Percentiles rank a stretch among this genome's conserved stretches.
phyloP scores from a whole-genome alignment of 2,329 filamentous ascomycete species.

The Epichloe elymi region DNA sequence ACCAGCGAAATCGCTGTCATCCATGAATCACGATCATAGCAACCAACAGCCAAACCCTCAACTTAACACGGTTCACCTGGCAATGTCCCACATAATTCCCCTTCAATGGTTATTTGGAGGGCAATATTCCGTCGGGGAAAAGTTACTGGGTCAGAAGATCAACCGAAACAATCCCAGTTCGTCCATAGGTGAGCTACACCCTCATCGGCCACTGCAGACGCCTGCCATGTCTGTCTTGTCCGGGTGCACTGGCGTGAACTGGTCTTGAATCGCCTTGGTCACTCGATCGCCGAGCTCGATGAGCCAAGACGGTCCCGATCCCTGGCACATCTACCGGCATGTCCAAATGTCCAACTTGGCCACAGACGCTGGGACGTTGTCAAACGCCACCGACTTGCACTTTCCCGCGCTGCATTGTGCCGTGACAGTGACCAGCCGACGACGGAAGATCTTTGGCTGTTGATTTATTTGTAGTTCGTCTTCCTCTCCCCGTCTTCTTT shows the following conservation, averaged over 20 bases:
- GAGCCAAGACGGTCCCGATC: conserved; percentile 24
- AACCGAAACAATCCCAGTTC: too few relatives aligned
- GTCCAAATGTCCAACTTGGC: conserved; percentile 27
- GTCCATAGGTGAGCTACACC: too few relatives aligned
- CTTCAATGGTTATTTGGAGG: too few relatives aligned
- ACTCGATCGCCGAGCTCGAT: conserved; percentile 29
- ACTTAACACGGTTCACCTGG: too few relatives aligned
- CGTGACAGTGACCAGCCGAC: conserved; percentile 23
- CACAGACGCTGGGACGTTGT: conserved; percentile 32
- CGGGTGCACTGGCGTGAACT: conserved; percentile 26
- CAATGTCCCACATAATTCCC: too few relatives aligned
- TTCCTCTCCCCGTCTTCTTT: neutral
- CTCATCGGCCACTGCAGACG: conserved; percentile 13
- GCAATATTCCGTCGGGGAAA: too few relatives aligned
- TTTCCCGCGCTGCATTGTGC: conserved; percentile 29
- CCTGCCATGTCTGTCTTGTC: conserved; percentile 28
- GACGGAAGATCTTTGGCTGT: conserved; percentile 13
- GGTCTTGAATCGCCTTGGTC: conserved; percentile 23
- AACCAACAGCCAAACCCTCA: too few relatives aligned
- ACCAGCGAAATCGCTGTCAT: too few relatives aligned
- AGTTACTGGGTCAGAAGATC: neutral
- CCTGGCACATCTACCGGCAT: conserved; percentile 25
- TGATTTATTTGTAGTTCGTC: too few relatives aligned
- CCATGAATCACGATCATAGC: too few relatives aligned
- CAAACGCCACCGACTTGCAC: conserved; percentile 28